Evolutionary conservation across 192 early-diverging fungal species (phyloP).

Genomic region (Piromyces finnis): DNA sequence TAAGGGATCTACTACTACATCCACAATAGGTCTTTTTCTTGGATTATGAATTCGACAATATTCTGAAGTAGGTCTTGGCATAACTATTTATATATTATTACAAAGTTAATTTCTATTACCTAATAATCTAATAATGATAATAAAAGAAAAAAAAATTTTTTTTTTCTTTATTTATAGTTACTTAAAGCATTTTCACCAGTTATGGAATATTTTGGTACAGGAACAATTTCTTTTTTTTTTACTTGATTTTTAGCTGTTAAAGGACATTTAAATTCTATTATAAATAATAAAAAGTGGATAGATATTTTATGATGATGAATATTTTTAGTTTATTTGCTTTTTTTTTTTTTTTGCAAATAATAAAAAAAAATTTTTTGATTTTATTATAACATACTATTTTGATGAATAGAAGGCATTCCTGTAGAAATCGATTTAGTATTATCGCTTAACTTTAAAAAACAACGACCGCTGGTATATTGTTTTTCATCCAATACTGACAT

Average conservation of each 20-base stretch:
- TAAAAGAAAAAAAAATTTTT: too few relatives aligned
- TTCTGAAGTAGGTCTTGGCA: not conserved
- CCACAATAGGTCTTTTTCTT: conserved; percentile 9
- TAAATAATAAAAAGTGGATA: not conserved
- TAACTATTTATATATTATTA: too few relatives aligned
- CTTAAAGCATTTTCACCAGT: not conserved
- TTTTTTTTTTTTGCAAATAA: too few relatives aligned
- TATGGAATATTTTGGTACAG: not conserved
- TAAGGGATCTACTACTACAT: conserved; percentile 27
- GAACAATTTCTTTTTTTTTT: not conserved
- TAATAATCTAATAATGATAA: too few relatives aligned
- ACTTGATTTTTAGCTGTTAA: not conserved
- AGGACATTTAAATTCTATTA: not conserved
- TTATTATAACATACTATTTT: too few relatives aligned
- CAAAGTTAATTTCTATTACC: too few relatives aligned
- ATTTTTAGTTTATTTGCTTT: too few relatives aligned
- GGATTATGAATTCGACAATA: not conserved
- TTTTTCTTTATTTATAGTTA: too few relatives aligned
- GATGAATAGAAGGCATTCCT: not conserved
- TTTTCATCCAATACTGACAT: not conserved
- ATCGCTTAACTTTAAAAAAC: not conserved
- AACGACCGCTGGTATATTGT: not conserved
- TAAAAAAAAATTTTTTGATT: too few relatives aligned
- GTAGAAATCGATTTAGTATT: not conserved
- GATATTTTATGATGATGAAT: too few relatives aligned